Percentiles rank a stretch among this genome's conserved stretches.
Conservation (phyloP, 2,329 filamentous ascomycete species). For the Pseudogymnoascus sp. region DNA sequence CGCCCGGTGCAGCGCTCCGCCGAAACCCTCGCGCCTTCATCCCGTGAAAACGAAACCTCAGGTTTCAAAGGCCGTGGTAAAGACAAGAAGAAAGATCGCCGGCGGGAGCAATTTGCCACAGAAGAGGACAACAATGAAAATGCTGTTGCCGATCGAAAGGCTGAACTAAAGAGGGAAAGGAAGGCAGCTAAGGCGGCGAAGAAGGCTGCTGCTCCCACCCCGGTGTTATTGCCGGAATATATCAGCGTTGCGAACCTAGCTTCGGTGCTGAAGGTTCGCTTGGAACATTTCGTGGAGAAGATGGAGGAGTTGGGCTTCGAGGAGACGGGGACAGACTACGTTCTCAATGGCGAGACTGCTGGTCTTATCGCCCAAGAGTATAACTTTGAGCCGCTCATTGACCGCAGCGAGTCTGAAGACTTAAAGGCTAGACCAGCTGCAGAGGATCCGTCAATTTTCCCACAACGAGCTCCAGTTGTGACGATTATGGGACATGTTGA, state of each 20-base stretch:
- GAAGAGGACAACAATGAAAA: conserved; percentile 25
- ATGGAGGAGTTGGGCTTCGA: conserved; percentile 85
- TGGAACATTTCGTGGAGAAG: conserved; percentile 62
- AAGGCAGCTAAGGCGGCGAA: conserved; percentile 32
- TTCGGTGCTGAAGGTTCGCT: conserved; percentile 60
- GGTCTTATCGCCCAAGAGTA: conserved; percentile 87
- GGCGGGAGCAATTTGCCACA: conserved; percentile 20
- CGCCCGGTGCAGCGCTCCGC: neutral
- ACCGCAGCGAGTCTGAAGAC: conserved; percentile 58
- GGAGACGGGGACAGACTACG: conserved; percentile 69
- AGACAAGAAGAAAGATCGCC: conserved; percentile 10
- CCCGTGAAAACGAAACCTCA: neutral
- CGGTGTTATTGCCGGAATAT: conserved; percentile 77
- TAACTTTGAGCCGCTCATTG: conserved; percentile 77
- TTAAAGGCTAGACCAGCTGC: conserved; percentile 60
- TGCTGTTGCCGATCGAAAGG: conserved; percentile 19
- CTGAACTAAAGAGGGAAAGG: conserved; percentile 34
- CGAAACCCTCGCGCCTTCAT: neutral
- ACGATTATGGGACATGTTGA: conserved; percentile 99
- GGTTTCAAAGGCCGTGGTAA: neutral
- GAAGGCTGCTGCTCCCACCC: conserved; percentile 36
- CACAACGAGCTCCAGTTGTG: conserved; percentile 78
- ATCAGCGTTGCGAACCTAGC: conserved; percentile 83
- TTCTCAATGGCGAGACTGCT: conserved; percentile 85
- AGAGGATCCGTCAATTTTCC: conserved; percentile 59